A percentile compares a stretch with the other conserved stretches of the same genome.
Evolutionary conservation across 306 rosid genomes (phyloP).

Genomic region (Fragaria vesca): DNA sequence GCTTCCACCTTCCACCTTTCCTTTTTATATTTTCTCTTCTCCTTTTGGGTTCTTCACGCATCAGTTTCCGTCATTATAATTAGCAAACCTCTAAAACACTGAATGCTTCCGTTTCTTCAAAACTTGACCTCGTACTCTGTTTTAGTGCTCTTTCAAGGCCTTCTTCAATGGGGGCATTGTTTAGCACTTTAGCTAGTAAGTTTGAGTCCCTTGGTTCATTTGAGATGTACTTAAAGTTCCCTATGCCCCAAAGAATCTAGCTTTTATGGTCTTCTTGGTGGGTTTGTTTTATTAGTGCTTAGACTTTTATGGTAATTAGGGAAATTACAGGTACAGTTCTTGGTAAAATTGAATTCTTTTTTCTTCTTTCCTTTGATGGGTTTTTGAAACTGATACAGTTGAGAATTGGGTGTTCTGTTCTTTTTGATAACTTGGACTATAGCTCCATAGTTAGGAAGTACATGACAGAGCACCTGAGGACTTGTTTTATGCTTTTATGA

Average conservation of each 20-base stretch:
- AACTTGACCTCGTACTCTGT: neutral
- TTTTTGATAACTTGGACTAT: constrained; percentile 8
- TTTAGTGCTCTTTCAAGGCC: constrained; percentile 19
- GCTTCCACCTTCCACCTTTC: constrained; percentile 23
- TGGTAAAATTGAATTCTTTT: constrained; percentile 2
- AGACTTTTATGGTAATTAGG: constrained; percentile 18
- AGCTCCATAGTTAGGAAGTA: neutral
- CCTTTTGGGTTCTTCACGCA: constrained; percentile 13
- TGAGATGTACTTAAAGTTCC: constrained; percentile 23
- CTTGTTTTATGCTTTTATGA: neutral
- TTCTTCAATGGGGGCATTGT: constrained; percentile 32
- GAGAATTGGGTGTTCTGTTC: constrained; percentile 26
- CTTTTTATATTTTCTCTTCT: constrained; percentile 24
- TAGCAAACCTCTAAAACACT: constrained; percentile 2
- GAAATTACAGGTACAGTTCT: constrained; percentile 30
- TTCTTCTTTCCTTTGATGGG: constrained; percentile 13
- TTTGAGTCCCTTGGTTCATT: constrained; percentile 28
- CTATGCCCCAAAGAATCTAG: constrained; percentile 15
- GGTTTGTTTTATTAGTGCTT: constrained; percentile 20
- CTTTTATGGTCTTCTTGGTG: constrained; percentile 15
- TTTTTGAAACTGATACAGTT: constrained; percentile 18
- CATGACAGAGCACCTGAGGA: constrained; percentile 37
- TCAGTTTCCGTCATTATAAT: neutral
- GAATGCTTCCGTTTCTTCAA: constrained; percentile 20
- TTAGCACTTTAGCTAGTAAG: constrained; percentile 5